Evolutionary conservation across 768 basidiomycete species (phyloP).

Genomic region (Leccinellum albellum): DNA sequence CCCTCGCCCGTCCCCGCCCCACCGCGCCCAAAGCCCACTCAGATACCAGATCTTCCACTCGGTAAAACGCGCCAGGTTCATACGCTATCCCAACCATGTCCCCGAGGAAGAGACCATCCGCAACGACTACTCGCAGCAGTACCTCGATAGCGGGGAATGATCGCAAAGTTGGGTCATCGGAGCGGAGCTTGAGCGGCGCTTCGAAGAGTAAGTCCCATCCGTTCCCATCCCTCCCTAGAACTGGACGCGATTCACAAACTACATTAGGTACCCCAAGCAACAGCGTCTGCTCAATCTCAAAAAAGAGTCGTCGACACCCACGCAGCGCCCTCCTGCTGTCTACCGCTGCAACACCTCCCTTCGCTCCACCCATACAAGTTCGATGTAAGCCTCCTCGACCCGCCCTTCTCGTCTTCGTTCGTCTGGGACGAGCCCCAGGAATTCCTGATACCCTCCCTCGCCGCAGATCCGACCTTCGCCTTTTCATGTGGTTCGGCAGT

Average conservation of each 20-base stretch:
- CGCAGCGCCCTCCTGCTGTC: conserved; percentile 72
- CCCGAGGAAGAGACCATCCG: conserved; percentile 95
- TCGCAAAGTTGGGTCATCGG: conserved; percentile 92
- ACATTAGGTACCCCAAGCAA: conserved; percentile 85
- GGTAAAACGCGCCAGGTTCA: conserved; percentile 66
- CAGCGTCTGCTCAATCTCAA: conserved; percentile 81
- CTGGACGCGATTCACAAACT: too few species aligned
- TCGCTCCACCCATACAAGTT: conserved; percentile 68
- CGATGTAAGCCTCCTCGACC: conserved; percentile 88
- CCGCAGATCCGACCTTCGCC: conserved; percentile 88
- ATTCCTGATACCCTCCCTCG: conserved; percentile 75
- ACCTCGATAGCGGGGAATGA: conserved; percentile 89
- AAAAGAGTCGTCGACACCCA: conserved; percentile 68
- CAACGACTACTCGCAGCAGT: conserved; percentile 90
- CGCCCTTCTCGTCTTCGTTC: conserved; percentile 82
- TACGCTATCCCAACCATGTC: conserved; percentile 76
- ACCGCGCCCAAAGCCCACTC: conserved; percentile 33
- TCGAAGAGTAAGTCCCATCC: conserved; percentile 75
- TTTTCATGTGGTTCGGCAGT: conserved; percentile 95
- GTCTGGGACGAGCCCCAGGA: conserved; percentile 82
- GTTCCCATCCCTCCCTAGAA: too few species aligned
- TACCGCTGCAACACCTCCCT: conserved; percentile 55
- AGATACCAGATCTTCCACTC: conserved; percentile 52
- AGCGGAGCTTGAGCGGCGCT: conserved; percentile 80
- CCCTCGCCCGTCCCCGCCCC: conserved; percentile 47